Evolutionary conservation across 2,329 filamentous ascomycete species (phyloP), one percentile per base, ranked within the genome.

Genomic region (Diaporthe aspalathi): DNA sequence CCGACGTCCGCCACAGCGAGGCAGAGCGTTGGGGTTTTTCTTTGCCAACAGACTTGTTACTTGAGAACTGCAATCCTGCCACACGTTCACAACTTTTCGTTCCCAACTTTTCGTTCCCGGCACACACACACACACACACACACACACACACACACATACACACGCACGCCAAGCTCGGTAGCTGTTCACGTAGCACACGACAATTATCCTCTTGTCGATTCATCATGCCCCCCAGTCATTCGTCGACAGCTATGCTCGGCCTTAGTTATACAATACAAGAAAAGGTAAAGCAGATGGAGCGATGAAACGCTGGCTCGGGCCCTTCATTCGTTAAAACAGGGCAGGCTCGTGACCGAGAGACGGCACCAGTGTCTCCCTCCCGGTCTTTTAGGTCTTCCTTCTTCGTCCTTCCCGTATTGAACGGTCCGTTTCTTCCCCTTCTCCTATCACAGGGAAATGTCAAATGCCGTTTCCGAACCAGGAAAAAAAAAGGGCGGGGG

Each of bases 211-310:
- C 29, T 32, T 17, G 38, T 65, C 45, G 14, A 65, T 65, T 65
- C 60, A 11, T 65, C 45, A 16, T 65, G 35, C 35, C 17, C 29
- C 20, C 5, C n/a, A 29, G 43, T 65, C 27, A 12, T 24, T 38
- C 16, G 14, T 50, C 45, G 60, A 65, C 45, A 65, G 60, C 45
- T 65, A 63, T 50, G 45, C 50, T 7, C 45, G 60, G 29, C n/a
- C 60, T 38, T 24, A 50, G 45, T 29, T 22, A 65, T 65, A 65
- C 43, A 65, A 24, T 65, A 50, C 45, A 65, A 65, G 45, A 65
- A 65, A 50, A 50, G 9, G 14, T 5, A 49, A 38, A 49, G n/a
- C 35, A 32, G 27, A 65, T n/a, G 20, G 60, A 50, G 60, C 40
- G 43, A 49, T 35, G 50, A 50, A 49, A 35, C 60, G 29, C 45